A percentile compares a stretch with the other conserved stretches of the same genome.
phyloP scores from a whole-genome alignment of 257 asterid genomes.

The Solanum pimpinellifolium region DNA sequence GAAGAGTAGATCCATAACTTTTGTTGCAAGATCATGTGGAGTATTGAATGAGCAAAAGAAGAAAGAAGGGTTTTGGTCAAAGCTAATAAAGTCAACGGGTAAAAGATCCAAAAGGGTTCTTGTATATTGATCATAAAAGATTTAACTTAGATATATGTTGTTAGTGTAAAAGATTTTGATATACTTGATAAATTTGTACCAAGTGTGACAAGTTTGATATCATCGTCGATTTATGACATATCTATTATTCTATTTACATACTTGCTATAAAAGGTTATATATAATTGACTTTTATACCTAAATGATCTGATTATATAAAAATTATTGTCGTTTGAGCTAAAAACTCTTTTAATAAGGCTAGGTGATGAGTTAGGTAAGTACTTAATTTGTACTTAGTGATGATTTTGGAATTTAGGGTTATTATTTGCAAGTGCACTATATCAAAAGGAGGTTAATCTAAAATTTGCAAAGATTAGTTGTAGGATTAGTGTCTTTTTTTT shows the following conservation, averaged over 20 bases:
- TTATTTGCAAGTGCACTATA: not conserved
- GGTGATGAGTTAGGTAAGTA: not conserved
- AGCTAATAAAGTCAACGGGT: slow-evolving; percentile 13
- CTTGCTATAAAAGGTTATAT: not conserved
- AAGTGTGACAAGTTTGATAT: not conserved
- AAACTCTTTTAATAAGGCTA: not conserved
- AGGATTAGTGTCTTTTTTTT: not conserved
- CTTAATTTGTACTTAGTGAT: not conserved
- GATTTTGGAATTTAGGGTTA: not conserved
- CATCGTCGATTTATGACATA: not conserved
- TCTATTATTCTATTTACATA: not conserved
- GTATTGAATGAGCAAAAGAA: slow-evolving; percentile 7
- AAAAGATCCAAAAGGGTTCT: slow-evolving; percentile 7
- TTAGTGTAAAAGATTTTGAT: not conserved
- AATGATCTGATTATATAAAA: not conserved
- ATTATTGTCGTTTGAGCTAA: not conserved
- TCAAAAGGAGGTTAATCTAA: not conserved
- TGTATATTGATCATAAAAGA: not conserved
- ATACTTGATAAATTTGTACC: not conserved
- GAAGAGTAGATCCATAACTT: slow-evolving; percentile 49
- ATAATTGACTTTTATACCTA: not conserved
- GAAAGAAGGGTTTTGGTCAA: slow-evolving; percentile 60
- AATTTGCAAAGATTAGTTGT: not conserved
- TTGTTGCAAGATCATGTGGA: slow-evolving; percentile 14
- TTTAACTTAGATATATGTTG: not conserved